phyloP scores from a whole-genome alignment of 2,329 filamentous ascomycete genomes.

The Ustulina deusta region DNA sequence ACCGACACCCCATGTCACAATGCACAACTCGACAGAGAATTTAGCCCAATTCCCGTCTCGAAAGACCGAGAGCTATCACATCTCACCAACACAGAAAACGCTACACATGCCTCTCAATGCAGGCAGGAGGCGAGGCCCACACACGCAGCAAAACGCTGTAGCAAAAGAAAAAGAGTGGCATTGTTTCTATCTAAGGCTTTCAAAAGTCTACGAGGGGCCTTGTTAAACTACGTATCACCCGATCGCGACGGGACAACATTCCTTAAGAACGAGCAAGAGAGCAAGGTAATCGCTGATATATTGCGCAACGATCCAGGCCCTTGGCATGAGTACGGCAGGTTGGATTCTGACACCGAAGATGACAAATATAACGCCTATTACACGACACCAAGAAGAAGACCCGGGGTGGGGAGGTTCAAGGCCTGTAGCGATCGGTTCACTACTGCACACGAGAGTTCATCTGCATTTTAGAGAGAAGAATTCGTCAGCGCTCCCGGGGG shows the following conservation, averaged over 20 bases:
- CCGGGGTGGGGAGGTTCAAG: neutral
- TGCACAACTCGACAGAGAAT: neutral
- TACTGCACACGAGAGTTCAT: neutral
- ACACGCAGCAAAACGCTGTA: neutral
- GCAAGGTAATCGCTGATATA: neutral
- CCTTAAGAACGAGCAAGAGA: neutral
- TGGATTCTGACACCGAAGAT: conserved; percentile 24
- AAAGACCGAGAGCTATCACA: neutral
- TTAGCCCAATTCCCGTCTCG: neutral
- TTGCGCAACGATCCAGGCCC: conserved; percentile 7
- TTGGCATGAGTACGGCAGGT: conserved; percentile 23
- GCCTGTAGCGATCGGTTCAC: neutral
- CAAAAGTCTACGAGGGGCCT: neutral
- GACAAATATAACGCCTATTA: neutral
- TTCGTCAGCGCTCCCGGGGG: neutral
- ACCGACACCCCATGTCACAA: neutral
- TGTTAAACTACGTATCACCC: conserved; percentile 10
- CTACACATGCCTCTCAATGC: neutral
- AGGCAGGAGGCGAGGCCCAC: neutral
- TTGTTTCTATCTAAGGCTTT: neutral
- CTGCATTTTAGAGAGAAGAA: neutral
- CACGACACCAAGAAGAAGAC: conserved; percentile 15
- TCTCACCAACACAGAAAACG: neutral
- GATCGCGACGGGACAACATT: neutral
- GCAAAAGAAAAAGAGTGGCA: conserved; percentile 3